Percentiles rank a stretch among this genome's conserved stretches.
These are phyloP conservation scores for Anastatica hierochuntica DNA, from an alignment of 345 rosid genomes.

Conservation along the genomic window DNA sequence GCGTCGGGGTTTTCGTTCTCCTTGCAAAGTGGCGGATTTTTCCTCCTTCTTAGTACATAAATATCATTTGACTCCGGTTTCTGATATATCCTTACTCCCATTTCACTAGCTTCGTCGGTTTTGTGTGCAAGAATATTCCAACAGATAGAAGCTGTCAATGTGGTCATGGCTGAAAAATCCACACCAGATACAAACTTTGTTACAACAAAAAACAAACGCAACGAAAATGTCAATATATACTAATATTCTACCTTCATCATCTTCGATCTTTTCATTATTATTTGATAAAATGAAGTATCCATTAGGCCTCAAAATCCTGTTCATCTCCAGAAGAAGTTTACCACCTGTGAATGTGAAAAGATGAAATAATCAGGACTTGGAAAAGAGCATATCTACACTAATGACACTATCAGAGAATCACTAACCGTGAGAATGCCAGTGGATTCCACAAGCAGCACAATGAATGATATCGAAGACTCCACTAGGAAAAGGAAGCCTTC, in stretches of 20 bases:
- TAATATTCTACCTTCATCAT: conserved; percentile 52
- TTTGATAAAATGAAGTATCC: conserved; percentile 90
- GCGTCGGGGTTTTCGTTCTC: conserved; percentile 89
- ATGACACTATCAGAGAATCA: background rate
- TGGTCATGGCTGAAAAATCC: conserved; percentile 53
- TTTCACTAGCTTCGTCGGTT: conserved; percentile 82
- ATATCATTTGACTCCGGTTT: conserved; percentile 87
- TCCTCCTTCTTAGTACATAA: conserved; percentile 72
- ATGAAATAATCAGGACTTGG: background rate
- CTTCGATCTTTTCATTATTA: conserved; percentile 60
- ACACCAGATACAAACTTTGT: background rate
- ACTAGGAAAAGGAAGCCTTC: conserved; percentile 91
- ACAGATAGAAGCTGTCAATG: conserved; percentile 71
- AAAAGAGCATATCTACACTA: background rate
- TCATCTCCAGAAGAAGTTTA: conserved; percentile 84
- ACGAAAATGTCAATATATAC: background rate
- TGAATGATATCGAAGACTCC: conserved; percentile 86
- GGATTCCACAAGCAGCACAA: conserved; percentile 65
- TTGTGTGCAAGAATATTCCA: conserved; percentile 93
- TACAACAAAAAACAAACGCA: background rate
- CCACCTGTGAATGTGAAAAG: conserved; percentile 43
- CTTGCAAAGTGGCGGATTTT: conserved; percentile 73
- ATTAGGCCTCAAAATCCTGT: conserved; percentile 73
- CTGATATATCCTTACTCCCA: conserved; percentile 85
- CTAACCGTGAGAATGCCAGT: conserved; percentile 80